Evolutionary conservation across 2,329 filamentous ascomycete species (phyloP).

Genomic region (Trichoderma breve): DNA sequence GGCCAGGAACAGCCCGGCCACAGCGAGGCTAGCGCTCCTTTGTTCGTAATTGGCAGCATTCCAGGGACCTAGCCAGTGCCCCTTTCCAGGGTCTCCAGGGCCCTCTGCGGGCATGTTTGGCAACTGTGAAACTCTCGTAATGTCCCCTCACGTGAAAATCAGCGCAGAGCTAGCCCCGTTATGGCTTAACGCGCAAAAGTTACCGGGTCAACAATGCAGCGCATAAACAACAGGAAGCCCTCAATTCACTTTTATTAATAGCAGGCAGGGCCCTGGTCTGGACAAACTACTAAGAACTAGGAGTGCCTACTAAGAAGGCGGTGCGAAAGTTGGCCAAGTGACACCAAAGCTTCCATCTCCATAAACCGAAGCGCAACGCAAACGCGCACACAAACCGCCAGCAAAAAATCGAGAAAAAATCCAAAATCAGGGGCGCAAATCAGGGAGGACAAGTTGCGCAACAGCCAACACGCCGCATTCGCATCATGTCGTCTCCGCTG

Average conservation of each 20-base stretch:
- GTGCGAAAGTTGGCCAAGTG: not conserved
- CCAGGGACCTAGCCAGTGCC: not conserved
- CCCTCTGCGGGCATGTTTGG: not conserved
- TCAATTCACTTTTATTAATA: constrained; percentile 5
- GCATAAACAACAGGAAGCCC: constrained; percentile 13
- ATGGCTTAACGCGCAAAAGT: not conserved
- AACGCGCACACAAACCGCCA: not conserved
- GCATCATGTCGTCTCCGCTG: constrained; percentile 41
- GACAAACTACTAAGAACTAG: not conserved
- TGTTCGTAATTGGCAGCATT: not conserved
- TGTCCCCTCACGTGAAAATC: constrained; percentile 15
- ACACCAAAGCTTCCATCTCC: not conserved
- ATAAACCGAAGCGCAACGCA: not conserved
- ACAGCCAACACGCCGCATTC: not conserved
- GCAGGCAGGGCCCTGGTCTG: not conserved
- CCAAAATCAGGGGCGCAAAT: not conserved
- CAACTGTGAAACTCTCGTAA: constrained; percentile 9
- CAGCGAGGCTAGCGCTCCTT: not conserved
- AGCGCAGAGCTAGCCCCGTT: constrained; percentile 5
- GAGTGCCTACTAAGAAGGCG: not conserved
- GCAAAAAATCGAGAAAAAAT: not conserved
- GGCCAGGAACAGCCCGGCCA: not conserved
- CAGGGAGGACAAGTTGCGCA: not conserved
- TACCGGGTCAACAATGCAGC: constrained; percentile 13
- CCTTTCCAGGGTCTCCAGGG: constrained; percentile 1